These are phyloP conservation scores for Allomyces arbusculus DNA, from an alignment of 192 early-diverging fungal genomes.

Conservation along the genomic window DNA sequence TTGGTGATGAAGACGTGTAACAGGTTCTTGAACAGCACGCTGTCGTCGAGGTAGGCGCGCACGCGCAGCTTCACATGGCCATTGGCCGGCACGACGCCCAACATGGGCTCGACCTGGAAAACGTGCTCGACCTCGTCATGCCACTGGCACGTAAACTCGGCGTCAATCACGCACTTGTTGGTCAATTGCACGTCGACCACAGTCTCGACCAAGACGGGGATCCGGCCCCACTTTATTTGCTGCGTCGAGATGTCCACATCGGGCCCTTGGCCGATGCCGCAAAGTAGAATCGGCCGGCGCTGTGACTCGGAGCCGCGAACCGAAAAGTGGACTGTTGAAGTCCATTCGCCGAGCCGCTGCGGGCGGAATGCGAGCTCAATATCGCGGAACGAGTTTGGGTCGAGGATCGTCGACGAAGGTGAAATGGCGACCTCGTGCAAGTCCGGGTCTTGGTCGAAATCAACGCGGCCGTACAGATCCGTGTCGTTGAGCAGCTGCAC, in stretches of 20 bases:
- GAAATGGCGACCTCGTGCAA: background rate
- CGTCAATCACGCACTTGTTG: conserved; percentile 31
- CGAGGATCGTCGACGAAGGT: background rate
- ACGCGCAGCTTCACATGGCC: conserved; percentile 10
- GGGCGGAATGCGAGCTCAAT: background rate
- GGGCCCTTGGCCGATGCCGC: conserved; percentile 29
- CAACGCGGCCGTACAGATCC: background rate
- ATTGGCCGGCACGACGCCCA: conserved; percentile 16
- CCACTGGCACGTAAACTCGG: conserved; percentile 16
- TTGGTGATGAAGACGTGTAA: conserved; percentile 19
- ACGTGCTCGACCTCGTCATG: conserved; percentile 20
- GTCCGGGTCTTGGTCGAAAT: background rate
- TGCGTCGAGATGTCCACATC: conserved; percentile 19
- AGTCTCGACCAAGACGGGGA: conserved; percentile 20
- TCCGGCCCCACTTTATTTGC: conserved; percentile 35
- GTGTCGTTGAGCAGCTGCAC: background rate
- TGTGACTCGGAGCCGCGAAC: conserved; percentile 8
- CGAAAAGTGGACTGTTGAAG: background rate
- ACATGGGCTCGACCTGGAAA: conserved; percentile 17
- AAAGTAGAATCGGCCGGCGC: conserved; percentile 20
- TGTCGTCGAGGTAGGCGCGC: conserved; percentile 31
- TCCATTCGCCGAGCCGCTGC: background rate
- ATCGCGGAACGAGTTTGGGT: too few relatives aligned
- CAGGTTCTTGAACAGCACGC: conserved; percentile 34
- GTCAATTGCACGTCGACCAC: conserved; percentile 9